These are phyloP conservation scores for Penicillium sp. DNA, from an alignment of 2,329 filamentous ascomycete species.

Conservation along the genomic window DNA sequence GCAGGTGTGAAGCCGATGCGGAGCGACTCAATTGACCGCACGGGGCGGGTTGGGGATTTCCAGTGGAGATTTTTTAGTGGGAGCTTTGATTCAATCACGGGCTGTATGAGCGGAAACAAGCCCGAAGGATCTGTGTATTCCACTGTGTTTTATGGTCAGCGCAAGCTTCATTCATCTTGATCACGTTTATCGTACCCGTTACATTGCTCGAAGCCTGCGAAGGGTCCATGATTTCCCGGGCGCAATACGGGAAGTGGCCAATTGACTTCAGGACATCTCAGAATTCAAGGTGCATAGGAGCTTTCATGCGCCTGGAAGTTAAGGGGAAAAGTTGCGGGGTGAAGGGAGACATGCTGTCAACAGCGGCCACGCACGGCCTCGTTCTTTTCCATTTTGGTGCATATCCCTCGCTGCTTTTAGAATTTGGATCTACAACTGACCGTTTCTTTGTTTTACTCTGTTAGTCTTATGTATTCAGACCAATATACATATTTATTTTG, in stretches of 20 bases:
- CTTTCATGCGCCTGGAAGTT: conserved; percentile 4
- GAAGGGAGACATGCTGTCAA: conserved; percentile 13
- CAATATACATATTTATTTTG: not conserved
- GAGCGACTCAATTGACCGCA: conserved; percentile 89
- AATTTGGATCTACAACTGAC: not conserved
- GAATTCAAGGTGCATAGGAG: not conserved
- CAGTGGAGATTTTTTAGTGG: conserved; percentile 92
- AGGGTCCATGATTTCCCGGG: conserved; percentile 43
- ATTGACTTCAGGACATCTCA: conserved; percentile 30
- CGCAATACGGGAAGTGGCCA: conserved; percentile 26
- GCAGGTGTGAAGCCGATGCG: conserved; percentile 81
- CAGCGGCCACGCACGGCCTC: conserved; percentile 12
- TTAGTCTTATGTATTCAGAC: no score
- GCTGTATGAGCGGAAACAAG: conserved; percentile 77
- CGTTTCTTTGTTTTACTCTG: not conserved
- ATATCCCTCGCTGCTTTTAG: conserved; percentile 7
- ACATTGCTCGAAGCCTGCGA: conserved; percentile 65
- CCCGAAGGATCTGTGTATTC: conserved; percentile 94
- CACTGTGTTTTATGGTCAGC: conserved; percentile 55
- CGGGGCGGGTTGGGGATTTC: conserved; percentile 88
- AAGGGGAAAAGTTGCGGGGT: conserved; percentile 10
- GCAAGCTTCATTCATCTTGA: conserved; percentile 6
- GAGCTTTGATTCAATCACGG: conserved; percentile 73
- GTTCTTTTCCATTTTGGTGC: conserved; percentile 10
- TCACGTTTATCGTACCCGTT: conserved; percentile 55